Percentiles rank a stretch among this genome's conserved stretches.
Conservation (phyloP, 352 stramenopile genomes). For the Globisporangium heterothallicum region DNA sequence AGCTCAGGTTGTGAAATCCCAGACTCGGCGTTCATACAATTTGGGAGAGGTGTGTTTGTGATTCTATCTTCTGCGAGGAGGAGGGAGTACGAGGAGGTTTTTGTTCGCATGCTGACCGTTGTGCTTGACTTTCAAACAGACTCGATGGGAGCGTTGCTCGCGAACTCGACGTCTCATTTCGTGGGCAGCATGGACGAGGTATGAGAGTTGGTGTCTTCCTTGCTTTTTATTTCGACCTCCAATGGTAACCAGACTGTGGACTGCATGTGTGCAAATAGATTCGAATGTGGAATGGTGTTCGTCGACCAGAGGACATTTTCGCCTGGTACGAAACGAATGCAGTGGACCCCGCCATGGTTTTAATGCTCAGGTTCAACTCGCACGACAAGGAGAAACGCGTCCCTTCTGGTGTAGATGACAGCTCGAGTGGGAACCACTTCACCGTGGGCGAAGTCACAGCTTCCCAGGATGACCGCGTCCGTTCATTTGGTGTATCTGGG, state of each 20-base stretch:
- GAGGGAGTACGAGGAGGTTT: too few relatives aligned
- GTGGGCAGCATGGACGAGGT: constrained; percentile 44
- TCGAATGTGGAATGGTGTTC: constrained; percentile 27
- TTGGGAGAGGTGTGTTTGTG: constrained; percentile 31
- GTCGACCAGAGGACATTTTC: constrained; percentile 16
- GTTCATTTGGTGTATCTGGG: constrained; percentile 26
- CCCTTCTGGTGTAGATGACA: constrained; percentile 25
- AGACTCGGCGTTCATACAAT: constrained; percentile 24
- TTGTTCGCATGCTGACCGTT: background rate
- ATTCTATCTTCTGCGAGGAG: background rate
- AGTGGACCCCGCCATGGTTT: constrained; percentile 14
- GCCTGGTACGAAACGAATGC: constrained; percentile 18
- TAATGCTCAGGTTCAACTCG: constrained; percentile 30
- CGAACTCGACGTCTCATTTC: constrained; percentile 14
- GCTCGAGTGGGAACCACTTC: constrained; percentile 31
- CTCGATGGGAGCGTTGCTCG: constrained; percentile 14
- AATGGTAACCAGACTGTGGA: background rate
- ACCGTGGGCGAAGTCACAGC: constrained; percentile 16
- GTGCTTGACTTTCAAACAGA: constrained; percentile 8
- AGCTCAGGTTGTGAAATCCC: constrained; percentile 19
- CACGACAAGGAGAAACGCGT: constrained; percentile 8
- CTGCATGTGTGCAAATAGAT: constrained; percentile 12
- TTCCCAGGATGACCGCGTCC: constrained; percentile 1
- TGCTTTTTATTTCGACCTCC: background rate
- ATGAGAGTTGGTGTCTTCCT: background rate